Evolutionary conservation across 164 flowering plant genomes (phyloP).

Genomic region (Hamamelis virginiana): DNA sequence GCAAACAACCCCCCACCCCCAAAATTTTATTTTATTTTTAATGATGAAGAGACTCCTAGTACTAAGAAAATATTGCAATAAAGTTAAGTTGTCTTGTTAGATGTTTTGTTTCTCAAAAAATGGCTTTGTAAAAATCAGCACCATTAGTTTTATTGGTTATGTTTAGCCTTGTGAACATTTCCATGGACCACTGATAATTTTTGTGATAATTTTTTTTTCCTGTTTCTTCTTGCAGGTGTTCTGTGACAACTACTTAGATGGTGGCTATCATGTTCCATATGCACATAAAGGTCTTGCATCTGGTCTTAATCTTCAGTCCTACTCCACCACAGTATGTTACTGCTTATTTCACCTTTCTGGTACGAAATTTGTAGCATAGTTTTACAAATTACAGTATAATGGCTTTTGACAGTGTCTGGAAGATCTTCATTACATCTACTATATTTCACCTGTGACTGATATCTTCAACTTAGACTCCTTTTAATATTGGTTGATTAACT

Average conservation of each 20-base stretch:
- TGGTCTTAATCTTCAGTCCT: constrained; percentile 77
- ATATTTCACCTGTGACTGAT: neutral
- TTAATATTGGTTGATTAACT: neutral
- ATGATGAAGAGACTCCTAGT: too few species aligned
- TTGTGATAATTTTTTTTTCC: too few species aligned
- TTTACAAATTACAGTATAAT: too few species aligned
- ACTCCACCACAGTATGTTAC: constrained; percentile 61
- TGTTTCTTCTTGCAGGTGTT: constrained; percentile 59
- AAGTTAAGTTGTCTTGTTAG: too few species aligned
- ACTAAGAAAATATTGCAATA: too few species aligned
- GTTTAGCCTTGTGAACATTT: neutral
- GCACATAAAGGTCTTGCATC: constrained; percentile 90
- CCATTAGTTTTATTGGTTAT: too few species aligned
- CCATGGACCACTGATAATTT: constrained; percentile 4
- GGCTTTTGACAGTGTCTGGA: neutral
- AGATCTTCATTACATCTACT: neutral
- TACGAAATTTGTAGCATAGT: neutral
- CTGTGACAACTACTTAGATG: constrained; percentile 93
- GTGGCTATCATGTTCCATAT: constrained; percentile 93
- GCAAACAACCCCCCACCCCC: too few species aligned
- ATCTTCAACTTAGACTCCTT: neutral
- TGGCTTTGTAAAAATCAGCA: too few species aligned
- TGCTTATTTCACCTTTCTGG: neutral
- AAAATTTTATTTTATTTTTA: too few species aligned
- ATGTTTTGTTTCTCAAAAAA: too few species aligned